A percentile compares a stretch with the other conserved stretches of the same genome.
Conservation (phyloP, 23 red algal genomes). For the Gracilaria vermiculophylla region DNA sequence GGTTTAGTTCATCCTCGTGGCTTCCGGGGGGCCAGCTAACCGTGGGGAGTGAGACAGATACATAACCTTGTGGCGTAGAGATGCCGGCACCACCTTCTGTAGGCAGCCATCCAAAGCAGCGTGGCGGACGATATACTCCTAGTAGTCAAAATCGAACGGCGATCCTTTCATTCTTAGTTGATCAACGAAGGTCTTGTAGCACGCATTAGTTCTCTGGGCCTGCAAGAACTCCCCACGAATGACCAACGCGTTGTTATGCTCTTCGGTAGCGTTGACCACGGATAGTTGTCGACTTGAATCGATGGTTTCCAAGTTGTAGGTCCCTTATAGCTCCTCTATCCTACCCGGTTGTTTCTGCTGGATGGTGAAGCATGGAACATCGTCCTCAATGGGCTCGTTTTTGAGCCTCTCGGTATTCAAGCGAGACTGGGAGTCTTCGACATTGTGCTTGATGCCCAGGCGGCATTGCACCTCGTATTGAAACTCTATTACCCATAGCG, state of each 20-base stretch:
- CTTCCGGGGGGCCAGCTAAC: not conserved
- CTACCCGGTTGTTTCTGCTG: not conserved
- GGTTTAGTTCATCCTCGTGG: not conserved
- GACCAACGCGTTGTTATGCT: not conserved
- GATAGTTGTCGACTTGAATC: not conserved
- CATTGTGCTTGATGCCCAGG: not conserved
- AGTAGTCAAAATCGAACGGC: not conserved
- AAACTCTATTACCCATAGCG: not conserved
- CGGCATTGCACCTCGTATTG: constrained; percentile 4
- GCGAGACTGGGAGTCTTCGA: constrained; percentile 11
- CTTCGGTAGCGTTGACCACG: not conserved
- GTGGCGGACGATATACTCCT: not conserved
- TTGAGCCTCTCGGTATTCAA: not conserved
- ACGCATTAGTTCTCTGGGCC: not conserved
- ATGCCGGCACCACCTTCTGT: constrained; percentile 4
- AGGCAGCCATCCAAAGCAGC: not conserved
- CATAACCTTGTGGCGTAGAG: not conserved
- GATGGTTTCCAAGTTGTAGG: not conserved
- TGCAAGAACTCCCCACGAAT: not conserved
- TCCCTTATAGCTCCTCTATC: not conserved
- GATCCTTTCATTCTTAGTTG: not conserved
- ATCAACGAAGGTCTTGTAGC: not conserved
- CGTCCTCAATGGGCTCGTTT: not conserved
- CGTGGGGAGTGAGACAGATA: not conserved
- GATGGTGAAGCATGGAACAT: not conserved